phyloP scores from a whole-genome alignment of 1,284 basidiomycete genomes.

The Coniferiporia weirii region DNA sequence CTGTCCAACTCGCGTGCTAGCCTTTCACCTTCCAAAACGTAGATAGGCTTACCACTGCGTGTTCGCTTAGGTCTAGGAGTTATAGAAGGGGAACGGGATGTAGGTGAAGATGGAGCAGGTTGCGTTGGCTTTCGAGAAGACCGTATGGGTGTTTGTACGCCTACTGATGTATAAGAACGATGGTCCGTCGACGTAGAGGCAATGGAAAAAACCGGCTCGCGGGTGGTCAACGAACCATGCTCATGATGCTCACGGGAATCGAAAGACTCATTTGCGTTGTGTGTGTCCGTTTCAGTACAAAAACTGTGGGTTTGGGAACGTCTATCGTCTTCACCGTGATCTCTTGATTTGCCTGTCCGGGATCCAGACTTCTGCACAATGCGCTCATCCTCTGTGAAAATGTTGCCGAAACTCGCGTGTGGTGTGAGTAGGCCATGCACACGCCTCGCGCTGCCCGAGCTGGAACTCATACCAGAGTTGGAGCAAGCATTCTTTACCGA shows the following conservation, averaged over 20 bases:
- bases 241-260: background rate
- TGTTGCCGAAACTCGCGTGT: slow-evolving; percentile 3
- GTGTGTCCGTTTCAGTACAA: background rate
- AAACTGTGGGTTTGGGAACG: too few relatives aligned
- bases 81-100: background rate
- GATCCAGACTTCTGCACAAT: background rate
- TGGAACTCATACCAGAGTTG: background rate
- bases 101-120: background rate
- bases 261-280: background rate
- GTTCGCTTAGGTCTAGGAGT: background rate
- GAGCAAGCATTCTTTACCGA: background rate
- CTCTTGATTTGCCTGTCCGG: background rate
- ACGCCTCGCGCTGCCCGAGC: background rate
- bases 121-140: background rate
- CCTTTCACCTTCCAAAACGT: slow-evolving; percentile 2
- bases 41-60: background rate
- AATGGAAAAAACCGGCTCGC: background rate
- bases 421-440: slow-evolving; percentile 11
- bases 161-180: slow-evolving; percentile 2
- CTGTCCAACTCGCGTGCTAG: background rate
- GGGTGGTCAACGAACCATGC: background rate
- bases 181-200: background rate
- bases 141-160: slow-evolving; percentile 6
- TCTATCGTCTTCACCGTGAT: too few relatives aligned
- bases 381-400: background rate